Base-by-base conservation (phyloP, 164 flowering plant species). In the Vitis amurensis region DNA sequence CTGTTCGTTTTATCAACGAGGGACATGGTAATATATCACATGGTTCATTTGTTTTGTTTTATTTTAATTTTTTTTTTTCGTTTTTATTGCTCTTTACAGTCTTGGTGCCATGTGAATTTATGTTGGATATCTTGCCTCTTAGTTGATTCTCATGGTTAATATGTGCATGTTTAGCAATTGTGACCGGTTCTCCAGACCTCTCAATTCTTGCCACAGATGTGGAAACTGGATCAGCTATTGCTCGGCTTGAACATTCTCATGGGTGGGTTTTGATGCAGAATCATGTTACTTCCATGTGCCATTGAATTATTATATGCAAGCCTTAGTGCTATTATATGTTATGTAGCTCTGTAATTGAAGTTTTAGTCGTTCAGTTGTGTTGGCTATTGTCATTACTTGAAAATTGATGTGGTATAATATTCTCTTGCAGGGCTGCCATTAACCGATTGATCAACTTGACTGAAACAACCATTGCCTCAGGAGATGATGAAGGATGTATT, bases 401-500 rank as follows among this genome's bases (percentile, higher is more conserved):
- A 12, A 62, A 3, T 51, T 19, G 47, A 65, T 58, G 55, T 59
- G 12, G 1, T 59, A 2, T n/a, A 17, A 9, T 52, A 11, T 50
- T 68, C 11, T 29, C 14, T 7, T 71, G 47, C 83, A 94, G 99
- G 73, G 88, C 87, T 75, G 87, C 99, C 66, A 81, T 95, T 13
- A 85, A 86, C 72, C 84, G 89, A 11, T 69, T 95, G 69, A 74
- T 89, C 53, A 91, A 85, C 77, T 71, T 95, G 73, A 89, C 91
- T 0, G 96, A 90, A 59, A 78, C 94, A 15, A 90, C 93, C 7
- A 78, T 95, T 80, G 95, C 98, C 9, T 88, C 99, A 1, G 99
- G 98, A 64, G 99, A 91, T 80, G 99, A 95, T 56, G 84, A 79
- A 29, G 99, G 99, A 11, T 88, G 89, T 73, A 82, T 95, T 53